Evolutionary conservation across 345 rosid species (phyloP), one percentile per base, ranked within the genome.

Genomic region (Brassica incana): DNA sequence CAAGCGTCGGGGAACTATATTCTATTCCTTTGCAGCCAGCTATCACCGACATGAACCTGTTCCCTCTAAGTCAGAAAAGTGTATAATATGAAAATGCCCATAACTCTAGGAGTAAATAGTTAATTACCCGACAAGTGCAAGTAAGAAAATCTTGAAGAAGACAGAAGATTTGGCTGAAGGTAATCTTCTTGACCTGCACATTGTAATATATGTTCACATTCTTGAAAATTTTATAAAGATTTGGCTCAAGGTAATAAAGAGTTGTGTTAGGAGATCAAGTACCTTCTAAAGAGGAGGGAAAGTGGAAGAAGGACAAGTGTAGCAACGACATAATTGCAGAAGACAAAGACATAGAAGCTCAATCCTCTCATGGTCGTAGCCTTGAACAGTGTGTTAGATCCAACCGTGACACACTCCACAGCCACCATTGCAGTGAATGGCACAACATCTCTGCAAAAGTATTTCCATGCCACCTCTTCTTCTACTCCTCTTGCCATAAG

Each of bases 311-410:
- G 73, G 8, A 35, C 73, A 64, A 77, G 68, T 2, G 84, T 68
- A 5, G 81, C 74, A 18, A 81, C 23, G 8, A 29, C 71, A n/a
- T 71, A 78, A 54, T 75, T 6, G 65, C 81, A 86, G 10, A 82
- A 56, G 48, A 83, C 27, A 72, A 77, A 86, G 67, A 81, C 78
- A 68, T 79, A 78, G 63, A 75, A 76, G 79, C 80, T 82, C 77
- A 85, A 62, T 40, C 86, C 85, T 58, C 75, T 76, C 27, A 45
- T 69, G 14, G 82, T 70, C 2, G 86, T 85, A 69, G 86, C 85
- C 35, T 85, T 87, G 75, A 61, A 87, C 0, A 80, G 78, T 29
- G 82, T 73, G 73, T 66, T 83, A 0, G 76, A 2, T n/a, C 84
- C 84, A 7, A 87, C 85, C 5, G 52, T 81, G 6, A 29, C 18